A percentile compares a stretch with the other conserved stretches of the same genome.
These are phyloP conservation scores for Arachis hypogaea DNA, from an alignment of 306 rosid species.

Conservation along the genomic window DNA sequence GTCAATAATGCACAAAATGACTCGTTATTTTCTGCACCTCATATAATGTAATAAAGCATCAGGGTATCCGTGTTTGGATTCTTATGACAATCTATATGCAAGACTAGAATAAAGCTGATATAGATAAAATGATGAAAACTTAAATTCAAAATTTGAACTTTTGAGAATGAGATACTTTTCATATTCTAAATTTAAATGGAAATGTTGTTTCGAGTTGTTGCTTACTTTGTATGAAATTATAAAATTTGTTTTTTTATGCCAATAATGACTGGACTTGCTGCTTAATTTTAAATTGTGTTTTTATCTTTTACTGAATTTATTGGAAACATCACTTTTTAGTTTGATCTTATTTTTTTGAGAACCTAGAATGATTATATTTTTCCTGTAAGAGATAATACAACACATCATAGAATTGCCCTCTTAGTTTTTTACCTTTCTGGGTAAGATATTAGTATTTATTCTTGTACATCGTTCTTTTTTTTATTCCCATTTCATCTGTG, in stretches of 20 bases:
- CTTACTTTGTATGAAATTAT: background rate
- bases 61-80: background rate
- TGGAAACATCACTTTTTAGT: background rate
- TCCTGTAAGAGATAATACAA: background rate
- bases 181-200: constrained; percentile 15
- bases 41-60: background rate
- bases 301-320: background rate
- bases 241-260: background rate
- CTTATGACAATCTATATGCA: constrained; percentile 19
- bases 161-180: background rate
- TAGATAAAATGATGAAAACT: constrained; percentile 18
- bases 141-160: constrained; percentile 12
- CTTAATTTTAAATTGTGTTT: background rate
- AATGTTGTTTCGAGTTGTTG: background rate
- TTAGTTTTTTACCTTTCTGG: constrained; percentile 11
- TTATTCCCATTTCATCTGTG: constrained; percentile 18
- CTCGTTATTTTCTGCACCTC: constrained; percentile 25
- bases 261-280: background rate
- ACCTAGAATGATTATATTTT: constrained; percentile 27
- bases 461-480: background rate
- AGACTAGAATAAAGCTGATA: background rate
- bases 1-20: background rate
- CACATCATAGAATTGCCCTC: background rate
- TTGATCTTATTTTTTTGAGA: background rate
- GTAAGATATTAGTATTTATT: background rate